A percentile compares a stretch with the other conserved stretches of the same genome.
phyloP scores from a whole-genome alignment of 306 rosid genomes.

The Cucurbita moschata region DNA sequence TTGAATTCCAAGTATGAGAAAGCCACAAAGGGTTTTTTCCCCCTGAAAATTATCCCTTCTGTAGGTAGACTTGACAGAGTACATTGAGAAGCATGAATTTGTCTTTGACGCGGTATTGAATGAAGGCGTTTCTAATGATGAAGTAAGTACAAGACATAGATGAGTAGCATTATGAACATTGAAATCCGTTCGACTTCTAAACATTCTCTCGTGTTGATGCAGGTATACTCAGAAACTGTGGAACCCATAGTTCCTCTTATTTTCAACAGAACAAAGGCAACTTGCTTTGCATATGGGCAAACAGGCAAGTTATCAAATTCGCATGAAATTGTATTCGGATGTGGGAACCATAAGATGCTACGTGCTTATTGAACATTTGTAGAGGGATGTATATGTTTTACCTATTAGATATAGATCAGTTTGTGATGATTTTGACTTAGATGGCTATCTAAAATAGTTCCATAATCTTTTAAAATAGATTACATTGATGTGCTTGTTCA shows the following conservation, averaged over 20 bases:
- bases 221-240: constrained; percentile 93
- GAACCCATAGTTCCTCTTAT: constrained; percentile 98
- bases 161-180: background rate
- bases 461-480: background rate
- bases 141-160: constrained; percentile 31
- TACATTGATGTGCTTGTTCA: constrained; percentile 15
- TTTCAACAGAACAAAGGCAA: constrained; percentile 92
- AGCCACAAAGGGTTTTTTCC: background rate
- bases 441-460: background rate
- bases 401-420: background rate
- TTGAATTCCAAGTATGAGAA: background rate
- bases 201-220: background rate
- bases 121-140: constrained; percentile 93
- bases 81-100: constrained; percentile 88
- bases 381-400: background rate
- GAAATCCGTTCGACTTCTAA: background rate
- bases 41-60: constrained; percentile 2
- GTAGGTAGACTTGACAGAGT: constrained; percentile 94
- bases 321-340: background rate
- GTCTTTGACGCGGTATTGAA: constrained; percentile 90
- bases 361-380: background rate
- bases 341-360: background rate
- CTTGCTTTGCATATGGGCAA: constrained; percentile 99
- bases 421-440: background rate
- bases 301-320: constrained; percentile 50